These are phyloP conservation scores for Penicillium digitatum DNA, from an alignment of 2,329 filamentous ascomycete genomes.

Conservation along the genomic window DNA sequence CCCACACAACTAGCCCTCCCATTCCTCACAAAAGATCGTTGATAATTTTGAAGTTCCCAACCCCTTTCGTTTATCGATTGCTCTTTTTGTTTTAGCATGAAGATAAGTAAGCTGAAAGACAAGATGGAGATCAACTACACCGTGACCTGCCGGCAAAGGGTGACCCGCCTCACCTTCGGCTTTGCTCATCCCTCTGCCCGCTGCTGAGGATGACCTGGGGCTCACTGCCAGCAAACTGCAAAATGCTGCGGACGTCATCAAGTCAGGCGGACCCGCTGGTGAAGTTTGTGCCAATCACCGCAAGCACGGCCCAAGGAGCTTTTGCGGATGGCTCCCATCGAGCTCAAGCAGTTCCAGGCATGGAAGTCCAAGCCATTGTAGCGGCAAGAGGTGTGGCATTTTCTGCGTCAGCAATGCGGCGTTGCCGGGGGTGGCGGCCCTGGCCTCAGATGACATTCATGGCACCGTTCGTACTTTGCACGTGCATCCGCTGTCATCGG, in stretches of 20 bases:
- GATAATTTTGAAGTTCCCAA: neutral
- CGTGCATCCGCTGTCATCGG: neutral
- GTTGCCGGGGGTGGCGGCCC: constrained; percentile 8
- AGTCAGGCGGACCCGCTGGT: too few relatives aligned
- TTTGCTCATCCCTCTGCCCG: too few relatives aligned
- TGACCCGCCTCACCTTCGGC: too few relatives aligned
- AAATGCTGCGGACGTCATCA: neutral
- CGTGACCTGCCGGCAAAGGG: too few relatives aligned
- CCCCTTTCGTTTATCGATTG: neutral
- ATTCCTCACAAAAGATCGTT: neutral
- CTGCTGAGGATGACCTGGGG: too few relatives aligned
- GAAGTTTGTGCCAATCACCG: too few relatives aligned
- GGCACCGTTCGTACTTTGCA: neutral
- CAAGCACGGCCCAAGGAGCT: neutral
- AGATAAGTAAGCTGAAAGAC: neutral
- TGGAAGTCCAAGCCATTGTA: constrained; percentile 1
- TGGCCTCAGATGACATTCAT: constrained; percentile 2
- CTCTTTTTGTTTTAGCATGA: neutral
- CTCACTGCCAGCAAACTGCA: too few relatives aligned
- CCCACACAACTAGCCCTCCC: too few relatives aligned
- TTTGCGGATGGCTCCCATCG: neutral
- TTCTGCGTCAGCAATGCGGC: constrained; percentile 24
- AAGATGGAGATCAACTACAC: neutral
- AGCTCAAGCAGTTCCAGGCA: neutral
- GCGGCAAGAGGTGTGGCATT: constrained; percentile 11